Base-by-base conservation (phyloP, 805 yeast species). In the Suhomyces faveliae region DNA sequence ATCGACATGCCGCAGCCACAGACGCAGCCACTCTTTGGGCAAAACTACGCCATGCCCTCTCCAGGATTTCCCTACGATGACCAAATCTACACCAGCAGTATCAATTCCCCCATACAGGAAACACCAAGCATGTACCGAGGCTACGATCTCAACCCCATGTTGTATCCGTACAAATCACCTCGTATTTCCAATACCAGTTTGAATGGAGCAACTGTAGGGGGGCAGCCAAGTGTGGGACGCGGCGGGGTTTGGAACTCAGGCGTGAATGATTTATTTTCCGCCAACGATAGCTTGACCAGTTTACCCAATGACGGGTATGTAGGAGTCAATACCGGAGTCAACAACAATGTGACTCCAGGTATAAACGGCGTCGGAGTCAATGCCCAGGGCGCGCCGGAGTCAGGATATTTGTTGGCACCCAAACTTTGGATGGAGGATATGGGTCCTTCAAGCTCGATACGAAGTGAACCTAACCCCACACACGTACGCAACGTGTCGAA, bases 41-140 rank as follows among this genome's bases (percentile, higher is more conserved):
- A 33, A 9, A 33, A 17, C 37, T 33, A 17, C 21, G 25, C 30
- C 11, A n/a, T 50, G 10, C 50, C 24, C 39, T 24, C 42, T 4
- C 49, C 33, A 37, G 59, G 60, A 9, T 58, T 58, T 38, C 61
- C 61, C 8, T 58, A 58, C 42, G 61, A 58, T 30, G 62, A 58
- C 37, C 50, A 46, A 40, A 49, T 55, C 12, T 58, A 58, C 42
- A 42, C 44, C 35, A 27, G 30, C 38, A 39, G 42, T 15, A 30
- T 49, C 47, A 41, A 27, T 3, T 40, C 56, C 35, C 48, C 54
- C 12, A 23, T 42, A 10, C 43, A 42, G 43, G 42, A 52, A 37
- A 24, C 54, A 17, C 35, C n/a, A 19, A 8, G 27, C 10, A n/a
- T 42, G 20, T 38, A 37, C 21, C 30, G 41, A 22, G 33, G 40